phyloP scores from a whole-genome alignment of 148 eudicot genomes.

The Salicornia ramosissima region DNA sequence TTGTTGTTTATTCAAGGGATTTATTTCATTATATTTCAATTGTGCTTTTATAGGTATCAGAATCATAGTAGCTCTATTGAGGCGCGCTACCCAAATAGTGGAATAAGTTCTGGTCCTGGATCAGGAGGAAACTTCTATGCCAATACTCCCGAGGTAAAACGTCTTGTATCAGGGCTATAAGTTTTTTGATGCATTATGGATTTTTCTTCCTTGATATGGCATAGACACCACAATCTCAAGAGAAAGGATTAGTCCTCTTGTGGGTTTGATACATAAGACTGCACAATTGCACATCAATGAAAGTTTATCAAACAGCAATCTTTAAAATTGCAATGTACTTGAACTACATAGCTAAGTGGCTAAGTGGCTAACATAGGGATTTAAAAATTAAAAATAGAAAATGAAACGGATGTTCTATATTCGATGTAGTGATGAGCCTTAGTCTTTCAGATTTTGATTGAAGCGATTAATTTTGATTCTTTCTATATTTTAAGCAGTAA shows the following conservation, averaged over 20 bases:
- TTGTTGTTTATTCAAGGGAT: background rate
- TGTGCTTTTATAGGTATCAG: slow-evolving; percentile 30
- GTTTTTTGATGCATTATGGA: background rate
- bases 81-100: slow-evolving; percentile 30
- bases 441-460: too few species aligned
- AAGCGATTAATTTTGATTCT: too few species aligned
- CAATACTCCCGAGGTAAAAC: slow-evolving; percentile 27
- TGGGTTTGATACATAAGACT: too few species aligned
- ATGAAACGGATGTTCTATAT: too few species aligned
- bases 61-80: slow-evolving; percentile 32
- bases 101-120: slow-evolving; percentile 31
- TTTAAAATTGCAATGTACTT: too few species aligned
- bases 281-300: too few species aligned
- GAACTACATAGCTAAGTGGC: too few species aligned
- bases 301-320: too few species aligned
- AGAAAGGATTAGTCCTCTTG: background rate
- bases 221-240: background rate
- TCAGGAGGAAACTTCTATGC: slow-evolving; percentile 30
- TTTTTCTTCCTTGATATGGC: background rate
- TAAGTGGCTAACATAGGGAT: too few species aligned
- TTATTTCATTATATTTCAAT: background rate
- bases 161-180: background rate
- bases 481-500: too few species aligned
- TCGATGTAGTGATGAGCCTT: too few species aligned
- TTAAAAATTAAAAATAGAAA: too few species aligned